Evolutionary conservation across 495 filamentous ascomycete species (phyloP), one percentile per base, ranked within the genome.

Genomic region (Friedmanniomyces endolithicus): DNA sequence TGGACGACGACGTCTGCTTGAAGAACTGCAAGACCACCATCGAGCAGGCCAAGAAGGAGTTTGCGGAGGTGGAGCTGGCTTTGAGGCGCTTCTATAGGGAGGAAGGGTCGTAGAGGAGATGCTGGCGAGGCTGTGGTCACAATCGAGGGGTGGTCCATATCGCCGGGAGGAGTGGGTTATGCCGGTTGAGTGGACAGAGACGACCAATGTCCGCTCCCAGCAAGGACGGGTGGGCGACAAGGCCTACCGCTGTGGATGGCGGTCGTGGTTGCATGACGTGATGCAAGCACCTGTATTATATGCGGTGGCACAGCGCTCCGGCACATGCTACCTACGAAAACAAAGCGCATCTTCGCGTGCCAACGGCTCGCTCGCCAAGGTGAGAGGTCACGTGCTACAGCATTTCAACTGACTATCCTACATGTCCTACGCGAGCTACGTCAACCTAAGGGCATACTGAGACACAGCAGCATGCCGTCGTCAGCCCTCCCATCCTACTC

Each of bases 51-150:
- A 87, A 85, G 73, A 66, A 73, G 61, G 90, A 95, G 60, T 95
- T 87, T 63, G 64, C 70, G n/a, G 81, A 85, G 58, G 85, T 84
- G 25, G 81, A 88, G 70, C 72, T 74, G 57, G 75, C 78, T 54
- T 77, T 96, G 67, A 78, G 75, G 67, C 76, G 75, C 52, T 95
- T 85, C 68, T 95, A 86, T 66, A 74, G 73, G 24, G 75, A 78
- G 44, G 59, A 70, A 29, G 48, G 53, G 33, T 50, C 54, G 16
- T 50, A 51, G 27, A 24, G 24, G 11, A 39, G 19, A 24, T 51
- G 33, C 9, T 27, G 50, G 39, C 12, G 11, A 34, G 44, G 44
- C 44, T 23, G 11, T 6, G 44, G 16, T 47, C 7, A 23, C 12
- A 47, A 22, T 3, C 11, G 19, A 7, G 6, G 11, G 44, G 44